Evolutionary conservation across 805 yeast genomes (phyloP).

Genomic region (Pichia pseudocactophila): DNA sequence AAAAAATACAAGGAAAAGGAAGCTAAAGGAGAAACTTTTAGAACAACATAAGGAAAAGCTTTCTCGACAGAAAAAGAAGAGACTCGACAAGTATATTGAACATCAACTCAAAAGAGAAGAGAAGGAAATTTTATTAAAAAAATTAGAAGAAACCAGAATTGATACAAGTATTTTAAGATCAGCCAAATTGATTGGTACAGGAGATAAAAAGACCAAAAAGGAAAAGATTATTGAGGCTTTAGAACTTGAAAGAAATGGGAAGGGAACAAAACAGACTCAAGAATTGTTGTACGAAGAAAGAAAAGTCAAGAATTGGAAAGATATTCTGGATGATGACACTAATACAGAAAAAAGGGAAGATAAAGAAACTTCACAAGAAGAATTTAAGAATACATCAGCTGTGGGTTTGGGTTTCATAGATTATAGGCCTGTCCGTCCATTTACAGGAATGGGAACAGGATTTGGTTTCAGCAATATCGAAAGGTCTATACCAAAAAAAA

Average conservation of each 20-base stretch:
- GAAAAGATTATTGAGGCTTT: conserved; percentile 72
- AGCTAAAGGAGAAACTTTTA: conserved; percentile 48
- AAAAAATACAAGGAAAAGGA: conserved; percentile 53
- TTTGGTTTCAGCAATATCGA: conserved; percentile 56
- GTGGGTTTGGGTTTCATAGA: conserved; percentile 49
- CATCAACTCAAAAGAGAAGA: conserved; percentile 87
- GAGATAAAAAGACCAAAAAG: conserved; percentile 46
- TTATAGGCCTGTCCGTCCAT: conserved; percentile 49
- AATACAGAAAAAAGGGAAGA: conserved; percentile 8
- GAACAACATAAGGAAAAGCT: conserved; percentile 59
- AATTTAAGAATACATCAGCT: conserved; percentile 27
- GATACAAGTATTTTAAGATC: conserved; percentile 66
- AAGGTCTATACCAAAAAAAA: conserved; percentile 32
- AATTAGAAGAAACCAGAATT: conserved; percentile 56
- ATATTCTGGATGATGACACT: conserved; percentile 24
- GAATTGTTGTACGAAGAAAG: conserved; percentile 65
- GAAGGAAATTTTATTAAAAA: conserved; percentile 65
- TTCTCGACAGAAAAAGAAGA: conserved; percentile 59
- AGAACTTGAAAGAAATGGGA: conserved; percentile 61
- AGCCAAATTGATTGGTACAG: conserved; percentile 71
- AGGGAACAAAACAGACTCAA: conserved; percentile 51
- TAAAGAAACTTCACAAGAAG: conserved; percentile 8
- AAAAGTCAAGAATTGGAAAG: conserved; percentile 54
- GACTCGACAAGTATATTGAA: conserved; percentile 87
- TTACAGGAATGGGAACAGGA: conserved; percentile 50